Evolutionary conservation across 495 filamentous ascomycete genomes (phyloP).

Genomic region (Podospora pseudoanserina): DNA sequence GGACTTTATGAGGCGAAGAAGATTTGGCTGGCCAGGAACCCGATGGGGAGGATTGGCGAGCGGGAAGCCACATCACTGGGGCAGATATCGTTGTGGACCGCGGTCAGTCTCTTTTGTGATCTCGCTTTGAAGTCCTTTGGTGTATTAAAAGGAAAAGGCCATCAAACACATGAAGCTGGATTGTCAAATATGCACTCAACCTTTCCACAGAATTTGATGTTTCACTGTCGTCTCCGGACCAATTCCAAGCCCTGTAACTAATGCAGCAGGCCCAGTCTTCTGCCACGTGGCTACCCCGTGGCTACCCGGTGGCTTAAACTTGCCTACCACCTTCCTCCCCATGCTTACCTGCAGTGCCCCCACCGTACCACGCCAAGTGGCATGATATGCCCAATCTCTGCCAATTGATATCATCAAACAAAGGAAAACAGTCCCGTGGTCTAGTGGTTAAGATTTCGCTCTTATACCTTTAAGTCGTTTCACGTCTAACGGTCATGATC

Average conservation of each 20-base stretch:
- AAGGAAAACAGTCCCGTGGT: neutral
- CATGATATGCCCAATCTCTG: neutral
- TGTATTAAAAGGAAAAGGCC: too few relatives aligned
- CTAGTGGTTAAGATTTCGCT: conserved; percentile 7
- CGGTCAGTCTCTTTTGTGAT: neutral
- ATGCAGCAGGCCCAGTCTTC: neutral
- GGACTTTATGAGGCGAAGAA: neutral
- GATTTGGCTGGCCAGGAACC: neutral
- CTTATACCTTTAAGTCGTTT: neutral
- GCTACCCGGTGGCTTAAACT: neutral
- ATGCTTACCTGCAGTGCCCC: neutral
- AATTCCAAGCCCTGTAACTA: too few relatives aligned
- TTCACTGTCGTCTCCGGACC: too few relatives aligned
- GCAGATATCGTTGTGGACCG: too few relatives aligned
- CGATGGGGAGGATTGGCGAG: neutral
- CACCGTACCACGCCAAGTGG: neutral
- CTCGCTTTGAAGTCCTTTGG: too few relatives aligned
- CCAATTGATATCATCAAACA: neutral
- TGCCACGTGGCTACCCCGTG: neutral
- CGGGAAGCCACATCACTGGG: too few relatives aligned
- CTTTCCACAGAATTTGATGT: too few relatives aligned
- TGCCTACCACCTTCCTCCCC: neutral
- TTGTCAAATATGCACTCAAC: too few relatives aligned
- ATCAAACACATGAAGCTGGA: too few relatives aligned
- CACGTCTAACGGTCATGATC: neutral